A percentile compares a stretch with the other conserved stretches of the same genome.
Evolutionary conservation across 2,329 filamentous ascomycete species (phyloP).

Genomic region (Stagonosporopsis chrysanthemi): DNA sequence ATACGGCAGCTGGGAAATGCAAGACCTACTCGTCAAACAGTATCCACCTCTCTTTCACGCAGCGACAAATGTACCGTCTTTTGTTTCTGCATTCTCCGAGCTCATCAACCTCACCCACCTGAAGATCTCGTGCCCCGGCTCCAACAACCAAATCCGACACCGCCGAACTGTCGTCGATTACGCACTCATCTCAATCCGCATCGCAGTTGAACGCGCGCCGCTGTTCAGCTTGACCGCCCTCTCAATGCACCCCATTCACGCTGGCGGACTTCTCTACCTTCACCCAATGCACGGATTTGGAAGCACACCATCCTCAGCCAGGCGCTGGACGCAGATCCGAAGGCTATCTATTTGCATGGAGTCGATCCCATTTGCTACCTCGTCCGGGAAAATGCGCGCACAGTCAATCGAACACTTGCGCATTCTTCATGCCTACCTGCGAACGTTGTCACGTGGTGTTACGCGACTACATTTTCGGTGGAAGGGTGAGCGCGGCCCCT

Average conservation of each 20-base stretch:
- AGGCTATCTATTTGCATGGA: conserved; percentile 77
- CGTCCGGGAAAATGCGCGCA: conserved; percentile 61
- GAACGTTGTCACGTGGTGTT: conserved; percentile 70
- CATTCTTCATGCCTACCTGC: conserved; percentile 80
- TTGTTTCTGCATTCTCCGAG: conserved; percentile 75
- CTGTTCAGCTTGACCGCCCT: conserved; percentile 72
- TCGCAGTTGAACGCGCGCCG: conserved; percentile 78
- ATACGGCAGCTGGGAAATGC: conserved; percentile 81
- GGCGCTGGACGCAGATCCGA: conserved; percentile 79
- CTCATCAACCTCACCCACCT: conserved; percentile 76
- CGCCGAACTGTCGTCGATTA: conserved; percentile 84
- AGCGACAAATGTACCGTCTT: conserved; percentile 84
- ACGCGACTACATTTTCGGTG: conserved; percentile 80
- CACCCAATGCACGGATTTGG: conserved; percentile 78
- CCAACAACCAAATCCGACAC: conserved; percentile 71
- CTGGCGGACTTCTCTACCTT: conserved; percentile 78
- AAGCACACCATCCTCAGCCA: conserved; percentile 72
- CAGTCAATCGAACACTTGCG: conserved; percentile 69
- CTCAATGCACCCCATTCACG: conserved; percentile 76
- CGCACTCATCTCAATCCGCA: conserved; percentile 83
- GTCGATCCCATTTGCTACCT: conserved; percentile 68
- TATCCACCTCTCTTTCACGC: conserved; percentile 90
- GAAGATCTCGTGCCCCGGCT: conserved; percentile 77
- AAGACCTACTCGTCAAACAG: conserved; percentile 82
- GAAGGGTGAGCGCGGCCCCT: conserved; percentile 75